These are phyloP conservation scores for Thielaviopsis musarum DNA, from an alignment of 2,329 filamentous ascomycete species.

Conservation along the genomic window DNA sequence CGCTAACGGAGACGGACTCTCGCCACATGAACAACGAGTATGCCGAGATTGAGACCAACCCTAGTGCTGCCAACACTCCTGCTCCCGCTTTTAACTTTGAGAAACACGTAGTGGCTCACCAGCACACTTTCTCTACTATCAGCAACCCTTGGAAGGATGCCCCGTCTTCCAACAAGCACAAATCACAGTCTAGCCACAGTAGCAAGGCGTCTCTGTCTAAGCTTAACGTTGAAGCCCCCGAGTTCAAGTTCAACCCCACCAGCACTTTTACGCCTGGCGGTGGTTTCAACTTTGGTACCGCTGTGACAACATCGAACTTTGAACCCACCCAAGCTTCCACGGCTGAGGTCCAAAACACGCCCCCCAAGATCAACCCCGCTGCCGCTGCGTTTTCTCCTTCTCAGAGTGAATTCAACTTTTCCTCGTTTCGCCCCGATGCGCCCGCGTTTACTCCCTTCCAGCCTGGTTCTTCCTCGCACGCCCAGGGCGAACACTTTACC, in stretches of 20 bases:
- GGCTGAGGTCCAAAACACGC: constrained; percentile 21
- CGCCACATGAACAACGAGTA: constrained; percentile 35
- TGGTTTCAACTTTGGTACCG: constrained; percentile 27
- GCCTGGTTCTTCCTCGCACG: constrained; percentile 28
- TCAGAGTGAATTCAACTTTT: constrained; percentile 50
- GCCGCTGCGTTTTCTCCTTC: constrained; percentile 57
- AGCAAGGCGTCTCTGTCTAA: constrained; percentile 59
- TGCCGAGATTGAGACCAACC: constrained; percentile 52
- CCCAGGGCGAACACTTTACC: constrained; percentile 25
- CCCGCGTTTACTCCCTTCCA: constrained; percentile 55
- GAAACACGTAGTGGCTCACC: constrained; percentile 29
- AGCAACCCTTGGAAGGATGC: constrained; percentile 49
- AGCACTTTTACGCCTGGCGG: constrained; percentile 29
- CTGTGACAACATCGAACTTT: constrained; percentile 23
- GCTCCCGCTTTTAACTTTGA: constrained; percentile 37
- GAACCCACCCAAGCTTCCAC: constrained; percentile 32
- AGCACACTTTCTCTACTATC: constrained; percentile 34
- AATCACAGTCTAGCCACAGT: constrained; percentile 37
- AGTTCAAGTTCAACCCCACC: constrained; percentile 61
- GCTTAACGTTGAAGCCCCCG: constrained; percentile 76
- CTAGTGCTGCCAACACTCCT: constrained; percentile 48
- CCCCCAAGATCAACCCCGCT: constrained; percentile 47
- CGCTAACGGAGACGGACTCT: constrained; percentile 25
- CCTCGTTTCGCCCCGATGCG: constrained; percentile 60
- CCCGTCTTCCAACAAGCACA: constrained; percentile 22